These are phyloP conservation scores for Elsinoe batatas DNA, from an alignment of 2,329 filamentous ascomycete genomes.

Conservation along the genomic window DNA sequence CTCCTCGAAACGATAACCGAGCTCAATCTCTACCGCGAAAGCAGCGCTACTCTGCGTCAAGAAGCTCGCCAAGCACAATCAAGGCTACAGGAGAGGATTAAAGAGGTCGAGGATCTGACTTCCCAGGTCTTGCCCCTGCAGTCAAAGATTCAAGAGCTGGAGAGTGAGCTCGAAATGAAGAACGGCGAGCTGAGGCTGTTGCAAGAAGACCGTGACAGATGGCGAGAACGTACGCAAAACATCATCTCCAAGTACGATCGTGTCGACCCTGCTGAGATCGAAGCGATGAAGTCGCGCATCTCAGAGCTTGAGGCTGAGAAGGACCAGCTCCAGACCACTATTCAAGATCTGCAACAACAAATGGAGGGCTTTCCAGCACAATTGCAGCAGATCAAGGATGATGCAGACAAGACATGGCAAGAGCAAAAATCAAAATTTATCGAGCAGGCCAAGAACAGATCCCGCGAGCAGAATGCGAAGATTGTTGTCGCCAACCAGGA, in stretches of 20 bases:
- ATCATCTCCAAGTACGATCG: conserved; percentile 95
- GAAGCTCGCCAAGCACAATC: conserved; percentile 72
- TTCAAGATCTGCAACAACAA: conserved; percentile 41
- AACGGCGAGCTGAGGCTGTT: conserved; percentile 82
- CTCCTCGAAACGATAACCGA: conserved; percentile 92
- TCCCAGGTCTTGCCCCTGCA: conserved; percentile 73
- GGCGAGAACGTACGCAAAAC: conserved; percentile 91
- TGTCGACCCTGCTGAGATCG: conserved; percentile 85
- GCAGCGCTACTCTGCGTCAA: conserved; percentile 79
- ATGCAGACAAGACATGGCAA: conserved; percentile 34
- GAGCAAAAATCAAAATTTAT: conserved; percentile 39
- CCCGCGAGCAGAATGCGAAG: conserved; percentile 55
- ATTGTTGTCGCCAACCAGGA: conserved; percentile 45
- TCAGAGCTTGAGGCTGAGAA: conserved; percentile 44
- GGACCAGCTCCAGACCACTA: conserved; percentile 43
- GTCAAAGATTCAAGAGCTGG: conserved; percentile 67
- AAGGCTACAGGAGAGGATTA: conserved; percentile 63
- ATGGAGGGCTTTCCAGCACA: conserved; percentile 39
- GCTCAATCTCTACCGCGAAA: conserved; percentile 91
- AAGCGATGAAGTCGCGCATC: conserved; percentile 74
- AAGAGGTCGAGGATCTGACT: conserved; percentile 64
- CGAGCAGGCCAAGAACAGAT: conserved; percentile 45
- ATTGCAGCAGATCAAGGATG: conserved; percentile 35
- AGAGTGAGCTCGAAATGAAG: conserved; percentile 69
- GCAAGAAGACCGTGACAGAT: conserved; percentile 83